Evolutionary conservation across 2,329 filamentous ascomycete genomes (phyloP).

Genomic region (Zymoseptoria tritici): DNA sequence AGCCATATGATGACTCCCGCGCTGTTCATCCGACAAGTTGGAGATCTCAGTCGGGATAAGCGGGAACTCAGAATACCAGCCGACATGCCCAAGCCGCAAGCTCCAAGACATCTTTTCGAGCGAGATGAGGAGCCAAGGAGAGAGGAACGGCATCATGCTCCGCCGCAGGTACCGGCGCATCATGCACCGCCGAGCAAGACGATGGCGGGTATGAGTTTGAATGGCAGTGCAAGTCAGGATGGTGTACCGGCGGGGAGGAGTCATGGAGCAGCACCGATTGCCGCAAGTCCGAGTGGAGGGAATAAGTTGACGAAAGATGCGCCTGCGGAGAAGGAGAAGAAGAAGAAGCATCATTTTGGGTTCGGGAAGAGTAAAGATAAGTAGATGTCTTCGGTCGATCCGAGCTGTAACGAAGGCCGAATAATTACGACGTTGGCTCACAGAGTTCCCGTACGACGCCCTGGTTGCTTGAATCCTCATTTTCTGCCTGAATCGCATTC

Average conservation of each 20-base stretch:
- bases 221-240: conserved; percentile 8
- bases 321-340: conserved; percentile 47
- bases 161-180: conserved; percentile 21
- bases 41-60: conserved; percentile 69
- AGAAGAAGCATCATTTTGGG: conserved; percentile 28
- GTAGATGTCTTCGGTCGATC: background rate
- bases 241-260: no score
- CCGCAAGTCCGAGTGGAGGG: background rate
- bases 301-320: conserved; percentile 49
- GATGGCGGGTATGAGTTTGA: conserved; percentile 51
- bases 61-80: conserved; percentile 71
- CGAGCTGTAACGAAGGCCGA: background rate
- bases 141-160: conserved; percentile 28
- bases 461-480: no score
- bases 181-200: conserved; percentile 45
- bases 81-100: conserved; percentile 70
- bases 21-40: conserved; percentile 74
- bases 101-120: conserved; percentile 81
- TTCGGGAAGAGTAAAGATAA: conserved; percentile 23
- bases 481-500: no score
- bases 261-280: background rate
- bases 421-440: background rate
- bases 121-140: conserved; percentile 53
- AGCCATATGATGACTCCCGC: conserved; percentile 88
- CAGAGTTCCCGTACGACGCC: background rate